Conservation (phyloP, 129 eudicot genomes). For the Glebionis coronaria region DNA sequence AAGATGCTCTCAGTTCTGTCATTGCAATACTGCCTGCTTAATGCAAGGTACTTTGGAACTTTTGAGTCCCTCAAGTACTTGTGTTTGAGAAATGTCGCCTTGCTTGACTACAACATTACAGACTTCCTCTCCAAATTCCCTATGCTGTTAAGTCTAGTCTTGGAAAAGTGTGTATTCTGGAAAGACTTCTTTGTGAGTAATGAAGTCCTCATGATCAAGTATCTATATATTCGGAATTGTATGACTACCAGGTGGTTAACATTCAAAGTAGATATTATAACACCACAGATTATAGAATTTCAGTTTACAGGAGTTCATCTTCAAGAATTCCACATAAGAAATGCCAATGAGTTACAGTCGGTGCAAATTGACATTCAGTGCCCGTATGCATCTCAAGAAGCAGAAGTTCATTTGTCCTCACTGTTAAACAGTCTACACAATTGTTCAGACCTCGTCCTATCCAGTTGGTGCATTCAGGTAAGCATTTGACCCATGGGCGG, state of each 20-base stretch:
- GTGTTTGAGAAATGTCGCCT: neutral
- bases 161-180: neutral
- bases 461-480: no score
- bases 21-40: no score
- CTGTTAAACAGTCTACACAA: no score
- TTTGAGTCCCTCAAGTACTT: neutral
- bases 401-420: no score
- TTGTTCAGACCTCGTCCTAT: no score
- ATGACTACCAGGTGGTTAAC: neutral
- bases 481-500: no score
- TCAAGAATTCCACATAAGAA: neutral
- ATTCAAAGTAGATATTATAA: neutral
- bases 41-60: no score
- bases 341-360: neutral
- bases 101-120: neutral
- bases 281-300: neutral
- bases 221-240: neutral
- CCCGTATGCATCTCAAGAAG: neutral
- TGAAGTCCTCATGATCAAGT: neutral
- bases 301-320: neutral
- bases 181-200: neutral
- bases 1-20: no score
- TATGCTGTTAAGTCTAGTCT: no score
- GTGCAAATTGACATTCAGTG: neutral
- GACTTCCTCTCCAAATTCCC: neutral